Conservation (phyloP, 2,329 filamentous ascomycete genomes). For the Ascochyta pisi region DNA sequence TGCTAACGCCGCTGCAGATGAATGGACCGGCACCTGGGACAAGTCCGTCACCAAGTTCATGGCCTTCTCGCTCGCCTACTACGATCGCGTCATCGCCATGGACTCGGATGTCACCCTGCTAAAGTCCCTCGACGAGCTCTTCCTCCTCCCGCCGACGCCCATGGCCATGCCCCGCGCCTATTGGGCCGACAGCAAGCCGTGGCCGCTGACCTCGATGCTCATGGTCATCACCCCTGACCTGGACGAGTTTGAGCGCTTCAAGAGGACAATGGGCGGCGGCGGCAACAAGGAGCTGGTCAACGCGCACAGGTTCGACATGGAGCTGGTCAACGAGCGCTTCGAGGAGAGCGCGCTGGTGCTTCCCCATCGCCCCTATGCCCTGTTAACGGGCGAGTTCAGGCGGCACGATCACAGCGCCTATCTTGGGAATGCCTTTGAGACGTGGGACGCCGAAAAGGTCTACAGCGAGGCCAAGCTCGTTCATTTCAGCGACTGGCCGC, state of each 20-base stretch:
- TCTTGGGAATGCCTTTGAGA: constrained; percentile 59
- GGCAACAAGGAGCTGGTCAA: constrained; percentile 37
- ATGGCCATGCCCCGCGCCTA: constrained; percentile 76
- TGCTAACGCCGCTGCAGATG: constrained; percentile 37
- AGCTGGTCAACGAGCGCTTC: constrained; percentile 70
- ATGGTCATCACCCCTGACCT: constrained; percentile 67
- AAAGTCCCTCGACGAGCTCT: constrained; percentile 72
- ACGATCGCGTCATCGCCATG: constrained; percentile 63
- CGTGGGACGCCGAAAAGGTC: constrained; percentile 65
- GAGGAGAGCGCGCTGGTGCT: constrained; percentile 65
- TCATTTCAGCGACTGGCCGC: constrained; percentile 75
- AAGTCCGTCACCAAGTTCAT: constrained; percentile 72
- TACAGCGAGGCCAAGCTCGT: constrained; percentile 69
- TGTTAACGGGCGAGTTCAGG: constrained; percentile 70
- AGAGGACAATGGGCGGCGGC: constrained; percentile 36
- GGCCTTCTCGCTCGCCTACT: constrained; percentile 71
- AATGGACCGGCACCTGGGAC: constrained; percentile 61
- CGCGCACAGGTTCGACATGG: constrained; percentile 67
- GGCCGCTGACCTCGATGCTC: constrained; percentile 65
- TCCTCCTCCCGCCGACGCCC: constrained; percentile 66
- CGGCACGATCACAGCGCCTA: constrained; percentile 59
- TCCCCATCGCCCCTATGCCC: constrained; percentile 67
- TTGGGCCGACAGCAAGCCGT: constrained; percentile 65
- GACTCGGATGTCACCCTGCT: constrained; percentile 71
- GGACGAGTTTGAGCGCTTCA: constrained; percentile 56